Percentiles rank a stretch among this genome's conserved stretches.
Conservation (phyloP, 2,329 filamentous ascomycete genomes). For the Colletotrichum lindemuthianum region DNA sequence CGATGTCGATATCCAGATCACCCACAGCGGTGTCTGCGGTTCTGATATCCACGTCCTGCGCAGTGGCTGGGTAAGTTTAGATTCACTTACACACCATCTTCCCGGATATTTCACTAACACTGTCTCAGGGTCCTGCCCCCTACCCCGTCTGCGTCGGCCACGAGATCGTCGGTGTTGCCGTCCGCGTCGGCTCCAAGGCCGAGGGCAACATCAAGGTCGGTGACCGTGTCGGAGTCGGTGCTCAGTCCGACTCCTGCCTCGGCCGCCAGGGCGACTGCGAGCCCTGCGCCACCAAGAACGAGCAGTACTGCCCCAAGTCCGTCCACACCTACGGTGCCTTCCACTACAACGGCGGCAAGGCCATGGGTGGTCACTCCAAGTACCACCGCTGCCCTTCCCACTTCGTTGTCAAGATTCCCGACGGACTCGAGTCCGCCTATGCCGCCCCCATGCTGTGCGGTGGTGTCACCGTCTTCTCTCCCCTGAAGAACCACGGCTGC, state of each 20-base stretch:
- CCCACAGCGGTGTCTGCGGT: conserved; percentile 74
- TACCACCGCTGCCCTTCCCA: conserved; percentile 48
- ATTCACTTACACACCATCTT: background rate
- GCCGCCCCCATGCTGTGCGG: conserved; percentile 76
- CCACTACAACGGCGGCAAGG: conserved; percentile 46
- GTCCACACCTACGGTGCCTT: conserved; percentile 59
- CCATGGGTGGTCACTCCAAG: conserved; percentile 50
- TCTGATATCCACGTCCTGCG: conserved; percentile 68
- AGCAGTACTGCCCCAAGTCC: conserved; percentile 49
- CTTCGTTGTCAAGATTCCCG: conserved; percentile 63
- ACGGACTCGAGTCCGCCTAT: conserved; percentile 50
- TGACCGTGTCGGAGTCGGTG: conserved; percentile 68
- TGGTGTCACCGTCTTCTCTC: conserved; percentile 74
- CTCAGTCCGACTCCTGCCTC: conserved; percentile 65
- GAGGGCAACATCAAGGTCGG: conserved; percentile 59
- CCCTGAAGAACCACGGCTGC: conserved; percentile 69
- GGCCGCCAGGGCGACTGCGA: conserved; percentile 45
- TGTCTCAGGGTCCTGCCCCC: conserved; percentile 26
- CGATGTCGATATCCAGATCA: conserved; percentile 72
- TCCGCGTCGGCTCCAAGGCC: conserved; percentile 55
- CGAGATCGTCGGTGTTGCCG: conserved; percentile 59
- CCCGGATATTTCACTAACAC: conserved; percentile 10
- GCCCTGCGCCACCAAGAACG: conserved; percentile 52
- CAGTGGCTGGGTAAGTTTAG: conserved; percentile 59
- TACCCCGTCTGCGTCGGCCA: conserved; percentile 37